phyloP scores from a whole-genome alignment of 352 stramenopile genomes.

The Globisporangium sylvaticum region DNA sequence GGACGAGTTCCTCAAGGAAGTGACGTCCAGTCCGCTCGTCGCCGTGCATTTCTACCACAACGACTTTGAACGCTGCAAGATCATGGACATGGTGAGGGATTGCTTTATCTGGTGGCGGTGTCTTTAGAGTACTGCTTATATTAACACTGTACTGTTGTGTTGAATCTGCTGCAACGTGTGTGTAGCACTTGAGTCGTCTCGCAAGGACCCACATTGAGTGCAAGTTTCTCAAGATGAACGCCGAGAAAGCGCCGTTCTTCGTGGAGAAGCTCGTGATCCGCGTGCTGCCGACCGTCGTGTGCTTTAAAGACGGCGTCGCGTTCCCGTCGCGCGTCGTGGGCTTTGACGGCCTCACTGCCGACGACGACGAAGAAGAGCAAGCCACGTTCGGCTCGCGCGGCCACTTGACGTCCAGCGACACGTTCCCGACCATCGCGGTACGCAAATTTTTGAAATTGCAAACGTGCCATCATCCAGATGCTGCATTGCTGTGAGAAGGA shows the following conservation, averaged over 20 bases:
- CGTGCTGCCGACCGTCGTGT: conserved; percentile 92
- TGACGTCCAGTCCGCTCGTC: conserved; percentile 78
- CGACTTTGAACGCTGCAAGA: conserved; percentile 96
- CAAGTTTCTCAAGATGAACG: conserved; percentile 95
- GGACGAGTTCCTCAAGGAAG: conserved; percentile 95
- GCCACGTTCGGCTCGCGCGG: conserved; percentile 34
- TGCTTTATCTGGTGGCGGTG: not conserved
- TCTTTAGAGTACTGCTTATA: not conserved
- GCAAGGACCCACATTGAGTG: conserved; percentile 79
- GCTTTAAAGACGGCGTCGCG: conserved; percentile 91
- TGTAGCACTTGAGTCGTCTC: conserved; percentile 52
- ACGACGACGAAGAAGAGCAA: conserved; percentile 53
- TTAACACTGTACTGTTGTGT: not conserved
- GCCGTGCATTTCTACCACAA: conserved; percentile 96
- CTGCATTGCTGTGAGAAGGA: not conserved
- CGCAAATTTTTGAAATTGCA: not conserved
- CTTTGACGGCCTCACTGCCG: conserved; percentile 90
- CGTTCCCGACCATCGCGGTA: conserved; percentile 60
- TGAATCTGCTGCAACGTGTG: not conserved
- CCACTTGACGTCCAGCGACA: conserved; percentile 45
- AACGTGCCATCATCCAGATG: not conserved
- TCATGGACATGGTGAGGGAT: conserved; percentile 90
- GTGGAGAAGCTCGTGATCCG: conserved; percentile 91
- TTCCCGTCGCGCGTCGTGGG: conserved; percentile 87
- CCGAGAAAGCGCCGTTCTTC: conserved; percentile 94